These are phyloP conservation scores for Keqinozyma sinolaborantium DNA, from an alignment of 1,139 yeast genomes.

Conservation along the genomic window DNA sequence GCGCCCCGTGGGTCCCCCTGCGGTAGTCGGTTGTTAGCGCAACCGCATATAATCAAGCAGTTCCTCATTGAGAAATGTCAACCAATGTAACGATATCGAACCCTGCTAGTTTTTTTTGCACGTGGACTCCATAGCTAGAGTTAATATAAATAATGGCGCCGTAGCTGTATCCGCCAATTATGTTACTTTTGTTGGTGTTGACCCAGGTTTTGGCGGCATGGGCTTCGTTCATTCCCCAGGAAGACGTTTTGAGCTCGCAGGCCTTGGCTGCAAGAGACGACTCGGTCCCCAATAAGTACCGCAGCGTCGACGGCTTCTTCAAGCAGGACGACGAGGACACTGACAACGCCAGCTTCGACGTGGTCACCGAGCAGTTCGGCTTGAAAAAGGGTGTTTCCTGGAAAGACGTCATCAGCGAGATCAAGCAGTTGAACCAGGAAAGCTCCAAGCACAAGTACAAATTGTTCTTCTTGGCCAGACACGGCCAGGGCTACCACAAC, in stretches of 20 bases:
- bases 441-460: conserved; percentile 15
- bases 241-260: background rate
- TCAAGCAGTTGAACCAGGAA: conserved; percentile 9
- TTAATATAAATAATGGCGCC: background rate
- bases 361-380: conserved; percentile 7
- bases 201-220: background rate
- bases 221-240: background rate
- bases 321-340: conserved; percentile 6
- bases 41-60: background rate
- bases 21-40: background rate
- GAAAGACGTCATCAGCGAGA: conserved; percentile 8
- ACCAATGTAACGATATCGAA: no score
- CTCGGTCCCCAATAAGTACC: conserved; percentile 6
- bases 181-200: background rate
- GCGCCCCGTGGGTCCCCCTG: background rate
- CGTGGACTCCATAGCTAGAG: no score
- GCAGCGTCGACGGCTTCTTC: conserved; percentile 6
- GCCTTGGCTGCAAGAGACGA: background rate
- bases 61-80: background rate
- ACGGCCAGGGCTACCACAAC: conserved; percentile 41
- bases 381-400: conserved; percentile 6
- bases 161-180: no score
- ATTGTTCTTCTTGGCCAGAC: conserved; percentile 35
- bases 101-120: no score
- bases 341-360: conserved; percentile 4